phyloP scores from a whole-genome alignment of 805 yeast genomes.

The Saccharomycopsis fibuligera region DNA sequence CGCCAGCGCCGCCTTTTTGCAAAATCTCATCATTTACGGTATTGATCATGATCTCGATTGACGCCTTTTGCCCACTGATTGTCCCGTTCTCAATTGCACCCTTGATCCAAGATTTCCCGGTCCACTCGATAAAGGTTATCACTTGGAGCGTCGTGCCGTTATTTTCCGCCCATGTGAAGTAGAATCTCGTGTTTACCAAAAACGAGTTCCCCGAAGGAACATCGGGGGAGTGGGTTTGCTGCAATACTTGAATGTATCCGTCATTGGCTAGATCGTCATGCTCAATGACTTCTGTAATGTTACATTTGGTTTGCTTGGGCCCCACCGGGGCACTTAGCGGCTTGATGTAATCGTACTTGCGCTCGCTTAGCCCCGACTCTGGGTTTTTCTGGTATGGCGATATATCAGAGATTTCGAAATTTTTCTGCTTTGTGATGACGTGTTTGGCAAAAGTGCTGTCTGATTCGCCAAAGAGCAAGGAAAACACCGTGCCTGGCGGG shows the following conservation, averaged over 20 bases:
- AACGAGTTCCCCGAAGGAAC: constrained; percentile 77
- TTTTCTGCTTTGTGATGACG: constrained; percentile 54
- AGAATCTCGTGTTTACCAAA: constrained; percentile 50
- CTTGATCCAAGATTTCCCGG: constrained; percentile 72
- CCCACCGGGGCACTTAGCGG: constrained; percentile 67
- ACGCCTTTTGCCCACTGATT: constrained; percentile 63
- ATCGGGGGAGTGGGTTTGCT: constrained; percentile 65
- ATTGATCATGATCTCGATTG: constrained; percentile 41
- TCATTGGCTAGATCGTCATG: constrained; percentile 29
- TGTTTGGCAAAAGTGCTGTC: constrained; percentile 39
- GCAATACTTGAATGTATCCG: constrained; percentile 41
- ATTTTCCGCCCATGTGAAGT: constrained; percentile 56
- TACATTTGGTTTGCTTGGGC: constrained; percentile 68
- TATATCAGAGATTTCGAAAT: constrained; percentile 49
- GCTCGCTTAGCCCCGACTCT: constrained; percentile 27
- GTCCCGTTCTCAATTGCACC: constrained; percentile 71
- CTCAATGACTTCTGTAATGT: constrained; percentile 53
- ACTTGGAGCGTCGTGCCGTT: constrained; percentile 48
- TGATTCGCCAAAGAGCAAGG: constrained; percentile 51
- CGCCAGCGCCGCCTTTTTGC: not conserved
- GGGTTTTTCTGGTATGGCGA: constrained; percentile 33
- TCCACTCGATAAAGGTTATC: constrained; percentile 59
- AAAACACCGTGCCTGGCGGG: constrained; percentile 58
- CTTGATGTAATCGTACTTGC: constrained; percentile 53
- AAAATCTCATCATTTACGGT: constrained; percentile 33